A percentile compares a stretch with the other conserved stretches of the same genome.
Conservation (phyloP, 2,329 filamentous ascomycete genomes). For the Penicillium digitatum region DNA sequence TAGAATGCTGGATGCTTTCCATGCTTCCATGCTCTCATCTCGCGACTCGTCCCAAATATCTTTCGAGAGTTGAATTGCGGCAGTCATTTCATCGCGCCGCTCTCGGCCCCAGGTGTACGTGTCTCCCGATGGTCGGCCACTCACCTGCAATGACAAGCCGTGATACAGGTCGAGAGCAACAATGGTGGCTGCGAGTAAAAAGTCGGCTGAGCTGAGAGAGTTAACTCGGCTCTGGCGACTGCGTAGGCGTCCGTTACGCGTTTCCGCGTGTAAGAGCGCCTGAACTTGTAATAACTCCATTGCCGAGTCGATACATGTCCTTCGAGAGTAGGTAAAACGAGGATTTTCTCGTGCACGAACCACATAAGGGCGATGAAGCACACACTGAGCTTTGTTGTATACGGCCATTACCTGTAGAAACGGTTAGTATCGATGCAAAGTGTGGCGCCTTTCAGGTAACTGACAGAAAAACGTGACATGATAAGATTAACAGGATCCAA, state of each 20-base stretch:
- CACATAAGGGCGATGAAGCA: slow-evolving; percentile 85
- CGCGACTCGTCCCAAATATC: slow-evolving; percentile 76
- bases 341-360: slow-evolving; percentile 71
- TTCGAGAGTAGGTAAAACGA: slow-evolving; percentile 77
- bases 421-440: slow-evolving; percentile 8
- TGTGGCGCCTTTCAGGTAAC: not conserved
- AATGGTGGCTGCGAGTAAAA: slow-evolving; percentile 79
- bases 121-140: slow-evolving; percentile 36
- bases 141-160: slow-evolving; percentile 33
- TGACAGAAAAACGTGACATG: slow-evolving; percentile 71
- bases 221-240: slow-evolving; percentile 75
- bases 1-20: slow-evolving; percentile 78
- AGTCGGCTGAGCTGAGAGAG: slow-evolving; percentile 77
- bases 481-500: slow-evolving; percentile 66
- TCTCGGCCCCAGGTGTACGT: slow-evolving; percentile 48
- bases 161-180: slow-evolving; percentile 78
- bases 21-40: slow-evolving; percentile 80
- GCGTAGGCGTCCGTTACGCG: slow-evolving; percentile 65
- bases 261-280: slow-evolving; percentile 69
- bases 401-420: slow-evolving; percentile 62
- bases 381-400: slow-evolving; percentile 82
- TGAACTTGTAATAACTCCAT: slow-evolving; percentile 77
- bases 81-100: slow-evolving; percentile 67
- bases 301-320: slow-evolving; percentile 79
- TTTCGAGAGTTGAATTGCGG: slow-evolving; percentile 66